Base-by-base conservation (phyloP, 352 stramenopile genomes). In the Elongisporangium senticosum region DNA sequence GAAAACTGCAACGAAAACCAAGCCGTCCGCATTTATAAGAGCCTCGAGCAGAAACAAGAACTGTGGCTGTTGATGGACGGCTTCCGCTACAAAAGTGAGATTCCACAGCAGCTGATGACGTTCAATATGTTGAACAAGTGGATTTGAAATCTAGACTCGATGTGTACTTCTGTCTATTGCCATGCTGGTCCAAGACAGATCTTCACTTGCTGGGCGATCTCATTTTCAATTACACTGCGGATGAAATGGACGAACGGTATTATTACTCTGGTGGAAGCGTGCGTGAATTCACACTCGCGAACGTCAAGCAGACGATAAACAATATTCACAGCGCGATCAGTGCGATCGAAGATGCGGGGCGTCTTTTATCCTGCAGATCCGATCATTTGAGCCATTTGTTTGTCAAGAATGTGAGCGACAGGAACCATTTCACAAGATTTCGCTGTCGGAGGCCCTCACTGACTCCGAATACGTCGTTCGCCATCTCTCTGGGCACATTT, bases 261-360 rank as follows among this genome's bases (percentile, higher is more conserved):
- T 52, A 59, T 24, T 23, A 22, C 33, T 59, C 54, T 40, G 54
- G 54, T 2, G 54, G 54, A 21, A 52, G 39, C 20, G 53, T 57
- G 4, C 52, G 26, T 23, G 52, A 47, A 4, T 57, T 57, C 17
- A 49, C 52, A n/a, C 24, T 21, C 20, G 7, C 24, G 10, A 23
- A 5, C 5, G 39, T 10, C 33, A 43, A 43, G 33, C 33, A 17
- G 11, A 43, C 17, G 8, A 14, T 17, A 17, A 17, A 1, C 26
- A 37, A 37, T 37, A 37, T 37, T 11, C 26, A 37, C 5, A 14
- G 2, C 17, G 33, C 33, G 33, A 17, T 43, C 33, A 17, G 13
- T 43, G 11, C 11, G 33, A 43, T 43, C 11, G 13, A 43, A 17
- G 33, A 17, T 43, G 33, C 33, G 33, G 33, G 15, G 33, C 33